These are phyloP conservation scores for Keithomyces neogunnii DNA, from an alignment of 2,329 filamentous ascomycete species.

Conservation along the genomic window DNA sequence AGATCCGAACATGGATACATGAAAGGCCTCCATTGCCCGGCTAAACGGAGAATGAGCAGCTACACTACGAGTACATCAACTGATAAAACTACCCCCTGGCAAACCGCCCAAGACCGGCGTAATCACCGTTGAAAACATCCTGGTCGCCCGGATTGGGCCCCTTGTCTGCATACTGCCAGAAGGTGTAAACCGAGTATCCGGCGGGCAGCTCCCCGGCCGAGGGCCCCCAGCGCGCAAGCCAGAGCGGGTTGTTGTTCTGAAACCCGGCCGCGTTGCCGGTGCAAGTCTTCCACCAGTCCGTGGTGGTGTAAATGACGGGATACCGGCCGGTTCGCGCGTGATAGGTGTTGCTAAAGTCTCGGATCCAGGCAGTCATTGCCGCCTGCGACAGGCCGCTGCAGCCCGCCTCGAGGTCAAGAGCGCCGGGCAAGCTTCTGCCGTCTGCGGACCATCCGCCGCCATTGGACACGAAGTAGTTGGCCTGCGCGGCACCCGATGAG, in stretches of 20 bases:
- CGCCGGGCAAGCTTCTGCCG: slow-evolving; percentile 46
- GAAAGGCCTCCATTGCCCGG: too few species aligned
- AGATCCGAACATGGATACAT: too few species aligned
- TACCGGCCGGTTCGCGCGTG: slow-evolving; percentile 24
- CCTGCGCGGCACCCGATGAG: slow-evolving; percentile 32
- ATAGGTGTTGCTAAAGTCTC: slow-evolving; percentile 43
- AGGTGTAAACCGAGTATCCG: slow-evolving; percentile 42
- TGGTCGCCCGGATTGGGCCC: slow-evolving; percentile 12
- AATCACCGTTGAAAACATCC: slow-evolving; percentile 15
- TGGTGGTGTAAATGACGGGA: slow-evolving; percentile 40
- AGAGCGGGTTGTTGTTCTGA: slow-evolving; percentile 33
- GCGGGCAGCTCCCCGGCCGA: slow-evolving; percentile 36
- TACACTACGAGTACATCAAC: too few species aligned
- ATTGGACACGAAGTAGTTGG: slow-evolving; percentile 41
- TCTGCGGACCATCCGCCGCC: slow-evolving; percentile 48
- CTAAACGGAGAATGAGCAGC: too few species aligned
- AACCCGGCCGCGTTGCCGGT: slow-evolving; percentile 33
- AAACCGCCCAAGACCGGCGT: too few species aligned
- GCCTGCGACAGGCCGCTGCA: slow-evolving; percentile 37
- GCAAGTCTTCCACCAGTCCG: slow-evolving; percentile 45
- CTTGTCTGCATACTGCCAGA: slow-evolving; percentile 29
- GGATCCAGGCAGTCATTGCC: slow-evolving; percentile 43
- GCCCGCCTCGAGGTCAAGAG: slow-evolving; percentile 43
- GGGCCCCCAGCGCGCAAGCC: slow-evolving; percentile 36
- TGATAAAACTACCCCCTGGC: too few species aligned